Conservation (phyloP, 352 stramenopile genomes). For the Phytophthora brassicae region DNA sequence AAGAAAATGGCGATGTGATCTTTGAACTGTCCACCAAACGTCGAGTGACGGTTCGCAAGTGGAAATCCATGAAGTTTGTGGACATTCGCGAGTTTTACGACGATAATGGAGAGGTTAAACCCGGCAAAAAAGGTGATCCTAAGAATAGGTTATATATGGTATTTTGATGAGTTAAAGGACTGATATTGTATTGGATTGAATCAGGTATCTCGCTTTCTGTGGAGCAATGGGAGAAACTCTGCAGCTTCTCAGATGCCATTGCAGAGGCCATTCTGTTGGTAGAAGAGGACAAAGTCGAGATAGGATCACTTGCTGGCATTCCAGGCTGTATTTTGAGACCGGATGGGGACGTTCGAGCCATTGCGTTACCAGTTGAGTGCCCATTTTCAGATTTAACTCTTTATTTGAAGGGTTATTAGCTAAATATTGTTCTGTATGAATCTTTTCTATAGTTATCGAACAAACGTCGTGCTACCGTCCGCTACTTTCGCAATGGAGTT, state of each 20-base stretch:
- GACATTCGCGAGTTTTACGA: constrained; percentile 84
- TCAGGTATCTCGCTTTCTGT: constrained; percentile 60
- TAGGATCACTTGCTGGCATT: constrained; percentile 34
- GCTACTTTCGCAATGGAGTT: constrained; percentile 48
- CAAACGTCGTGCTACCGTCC: constrained; percentile 53
- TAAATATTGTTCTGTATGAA: background rate
- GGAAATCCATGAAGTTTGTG: constrained; percentile 50
- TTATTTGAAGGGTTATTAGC: background rate
- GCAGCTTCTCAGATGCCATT: constrained; percentile 35
- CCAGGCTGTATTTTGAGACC: constrained; percentile 32
- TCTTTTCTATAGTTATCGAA: constrained; percentile 42
- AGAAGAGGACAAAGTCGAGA: constrained; percentile 42
- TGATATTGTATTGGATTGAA: too few relatives aligned
- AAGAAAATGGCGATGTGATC: constrained; percentile 29
- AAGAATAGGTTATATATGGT: too few relatives aligned
- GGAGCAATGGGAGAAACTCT: constrained; percentile 62
- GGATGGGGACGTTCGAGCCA: constrained; percentile 41
- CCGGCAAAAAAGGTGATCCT: constrained; percentile 82
- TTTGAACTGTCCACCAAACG: constrained; percentile 67
- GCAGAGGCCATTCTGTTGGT: constrained; percentile 48
- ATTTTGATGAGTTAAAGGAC: too few relatives aligned
- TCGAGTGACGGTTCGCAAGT: constrained; percentile 59
- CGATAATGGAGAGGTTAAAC: constrained; percentile 55
- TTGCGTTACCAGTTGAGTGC: constrained; percentile 57
- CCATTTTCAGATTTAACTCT: background rate